Conservation (phyloP, 306 rosid species). For the Hippophae tibetana region DNA sequence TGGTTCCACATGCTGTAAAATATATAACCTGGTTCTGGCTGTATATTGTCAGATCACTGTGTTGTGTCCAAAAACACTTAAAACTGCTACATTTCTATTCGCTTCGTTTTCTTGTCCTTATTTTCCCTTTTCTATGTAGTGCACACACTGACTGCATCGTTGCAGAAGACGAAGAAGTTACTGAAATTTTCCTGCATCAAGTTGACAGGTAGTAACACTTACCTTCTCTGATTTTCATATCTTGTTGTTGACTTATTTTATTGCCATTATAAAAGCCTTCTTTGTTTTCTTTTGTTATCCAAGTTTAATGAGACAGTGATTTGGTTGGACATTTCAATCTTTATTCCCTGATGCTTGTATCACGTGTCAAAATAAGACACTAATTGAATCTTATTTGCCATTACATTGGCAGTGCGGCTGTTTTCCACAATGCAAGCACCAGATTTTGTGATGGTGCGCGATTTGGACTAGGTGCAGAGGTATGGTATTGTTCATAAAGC, state of each 20-base stretch:
- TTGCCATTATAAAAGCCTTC: not conserved
- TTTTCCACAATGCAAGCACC: slow-evolving; percentile 94
- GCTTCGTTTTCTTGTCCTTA: slow-evolving; percentile 1
- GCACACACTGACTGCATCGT: slow-evolving; percentile 87
- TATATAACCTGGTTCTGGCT: not conserved
- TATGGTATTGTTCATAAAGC: slow-evolving; percentile 17
- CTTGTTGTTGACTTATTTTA: not conserved
- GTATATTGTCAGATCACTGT: not conserved
- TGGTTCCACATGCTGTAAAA: slow-evolving; percentile 2
- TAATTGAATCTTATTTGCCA: slow-evolving; percentile 9
- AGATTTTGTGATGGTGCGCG: slow-evolving; percentile 94
- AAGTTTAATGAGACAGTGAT: not conserved
- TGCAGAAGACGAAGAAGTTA: slow-evolving; percentile 67
- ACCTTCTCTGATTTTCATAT: not conserved
- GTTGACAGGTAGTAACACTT: slow-evolving; percentile 65
- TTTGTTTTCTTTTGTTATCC: not conserved
- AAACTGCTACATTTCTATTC: too few relatives aligned
- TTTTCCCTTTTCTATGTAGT: slow-evolving; percentile 39
- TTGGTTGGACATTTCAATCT: not conserved
- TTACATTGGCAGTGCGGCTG: slow-evolving; percentile 74
- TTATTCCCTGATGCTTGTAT: not conserved
- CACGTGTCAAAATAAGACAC: not conserved
- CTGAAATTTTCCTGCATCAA: slow-evolving; percentile 57
- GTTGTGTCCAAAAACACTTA: too few relatives aligned
- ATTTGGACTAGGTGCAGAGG: slow-evolving; percentile 99